These are phyloP conservation scores for Daldinia childiae DNA, from an alignment of 495 filamentous ascomycete genomes.

Conservation along the genomic window DNA sequence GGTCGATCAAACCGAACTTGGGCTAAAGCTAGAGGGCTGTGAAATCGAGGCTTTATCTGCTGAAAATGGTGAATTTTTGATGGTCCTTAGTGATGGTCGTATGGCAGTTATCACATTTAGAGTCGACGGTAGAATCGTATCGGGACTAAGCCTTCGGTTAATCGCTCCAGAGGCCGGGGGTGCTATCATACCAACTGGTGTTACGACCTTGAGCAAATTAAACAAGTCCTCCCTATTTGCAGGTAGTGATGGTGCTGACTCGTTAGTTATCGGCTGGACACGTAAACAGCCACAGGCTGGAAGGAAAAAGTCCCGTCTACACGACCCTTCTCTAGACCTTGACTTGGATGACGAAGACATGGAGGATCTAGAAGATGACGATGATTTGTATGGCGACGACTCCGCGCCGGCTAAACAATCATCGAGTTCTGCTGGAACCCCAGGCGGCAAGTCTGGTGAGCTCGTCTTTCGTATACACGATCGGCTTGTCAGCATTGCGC, in stretches of 20 bases:
- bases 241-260: slow-evolving; percentile 86
- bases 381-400: slow-evolving; percentile 78
- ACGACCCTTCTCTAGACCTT: slow-evolving; percentile 47
- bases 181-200: slow-evolving; percentile 65
- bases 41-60: slow-evolving; percentile 76
- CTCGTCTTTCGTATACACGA: slow-evolving; percentile 83
- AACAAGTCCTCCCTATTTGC: slow-evolving; percentile 80
- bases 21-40: slow-evolving; percentile 84
- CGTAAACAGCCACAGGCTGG: slow-evolving; percentile 63
- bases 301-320: slow-evolving; percentile 57
- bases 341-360: slow-evolving; percentile 68
- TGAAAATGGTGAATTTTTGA: slow-evolving; percentile 80
- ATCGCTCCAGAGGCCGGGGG: slow-evolving; percentile 69
- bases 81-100: slow-evolving; percentile 81
- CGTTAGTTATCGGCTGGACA: slow-evolving; percentile 81
- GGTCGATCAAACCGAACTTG: slow-evolving; percentile 83
- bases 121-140: slow-evolving; percentile 92
- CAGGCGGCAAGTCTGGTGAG: slow-evolving; percentile 60
- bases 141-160: slow-evolving; percentile 75
- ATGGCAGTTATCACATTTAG: slow-evolving; percentile 82
- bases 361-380: slow-evolving; percentile 64
- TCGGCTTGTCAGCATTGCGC: slow-evolving; percentile 75
- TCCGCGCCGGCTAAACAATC: slow-evolving; percentile 39
- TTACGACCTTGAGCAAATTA: slow-evolving; percentile 74
- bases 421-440: slow-evolving; percentile 30